A percentile compares a stretch with the other conserved stretches of the same genome.
Evolutionary conservation across 75 land plant species (phyloP).

Genomic region (Chamaecyparis obtusa): DNA sequence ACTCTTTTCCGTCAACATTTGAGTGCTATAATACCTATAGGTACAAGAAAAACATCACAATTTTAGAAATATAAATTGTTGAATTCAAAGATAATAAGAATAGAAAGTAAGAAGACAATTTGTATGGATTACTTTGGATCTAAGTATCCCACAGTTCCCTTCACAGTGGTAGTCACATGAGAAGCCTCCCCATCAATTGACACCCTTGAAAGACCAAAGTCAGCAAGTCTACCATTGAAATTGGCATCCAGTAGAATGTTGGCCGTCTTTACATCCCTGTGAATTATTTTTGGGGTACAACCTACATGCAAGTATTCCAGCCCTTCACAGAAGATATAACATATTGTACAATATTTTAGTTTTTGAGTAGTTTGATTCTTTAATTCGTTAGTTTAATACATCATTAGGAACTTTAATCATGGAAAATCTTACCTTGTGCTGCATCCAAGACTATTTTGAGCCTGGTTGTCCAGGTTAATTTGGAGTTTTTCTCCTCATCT

Average conservation of each 20-base stretch:
- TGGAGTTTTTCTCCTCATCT: too few species aligned
- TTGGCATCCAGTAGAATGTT: not conserved
- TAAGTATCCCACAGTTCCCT: not conserved
- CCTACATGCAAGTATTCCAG: not conserved
- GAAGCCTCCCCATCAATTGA: not conserved
- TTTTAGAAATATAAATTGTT: too few species aligned
- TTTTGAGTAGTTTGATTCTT: too few species aligned
- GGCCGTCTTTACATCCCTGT: not conserved
- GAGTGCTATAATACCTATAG: not conserved
- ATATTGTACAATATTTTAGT: too few species aligned
- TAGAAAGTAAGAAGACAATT: too few species aligned
- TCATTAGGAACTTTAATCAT: too few species aligned
- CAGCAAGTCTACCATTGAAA: not conserved
- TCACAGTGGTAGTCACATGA: not conserved
- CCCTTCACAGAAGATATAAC: not conserved
- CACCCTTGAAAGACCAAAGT: not conserved
- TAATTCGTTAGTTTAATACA: too few species aligned
- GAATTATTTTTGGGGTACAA: conserved; percentile 3
- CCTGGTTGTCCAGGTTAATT: too few species aligned
- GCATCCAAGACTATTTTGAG: too few species aligned
- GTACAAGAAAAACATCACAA: too few species aligned
- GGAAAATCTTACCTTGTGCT: too few species aligned
- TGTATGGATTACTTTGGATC: not conserved
- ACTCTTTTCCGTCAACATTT: not conserved
- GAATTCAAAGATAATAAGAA: too few species aligned